A percentile compares a stretch with the other conserved stretches of the same genome.
phyloP scores from a whole-genome alignment of 768 basidiomycete species.

The Coprinellus aureogranulatus region DNA sequence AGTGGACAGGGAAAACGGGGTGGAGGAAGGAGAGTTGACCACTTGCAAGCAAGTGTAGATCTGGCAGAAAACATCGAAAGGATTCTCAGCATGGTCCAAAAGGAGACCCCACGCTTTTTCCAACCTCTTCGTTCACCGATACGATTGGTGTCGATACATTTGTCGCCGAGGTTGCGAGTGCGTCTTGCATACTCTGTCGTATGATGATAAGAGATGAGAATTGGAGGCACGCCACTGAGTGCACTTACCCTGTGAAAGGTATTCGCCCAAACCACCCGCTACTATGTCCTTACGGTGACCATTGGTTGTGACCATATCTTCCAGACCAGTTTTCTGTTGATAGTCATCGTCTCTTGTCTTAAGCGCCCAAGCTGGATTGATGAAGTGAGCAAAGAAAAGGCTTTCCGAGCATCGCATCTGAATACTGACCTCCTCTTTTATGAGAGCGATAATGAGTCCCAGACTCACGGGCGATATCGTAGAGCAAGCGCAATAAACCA shows the following conservation, averaged over 20 bases:
- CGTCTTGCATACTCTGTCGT: background rate
- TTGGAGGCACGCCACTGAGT: background rate
- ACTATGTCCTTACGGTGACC: slow-evolving; percentile 72
- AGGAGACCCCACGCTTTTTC: slow-evolving; percentile 23
- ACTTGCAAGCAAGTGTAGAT: slow-evolving; percentile 63
- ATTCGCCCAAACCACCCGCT: slow-evolving; percentile 57
- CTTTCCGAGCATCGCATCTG: too few relatives aligned
- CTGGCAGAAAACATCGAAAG: slow-evolving; percentile 59
- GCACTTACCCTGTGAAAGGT: slow-evolving; percentile 50
- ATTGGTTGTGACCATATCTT: slow-evolving; percentile 50
- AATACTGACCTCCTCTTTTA: too few relatives aligned
- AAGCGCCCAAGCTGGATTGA: slow-evolving; percentile 60
- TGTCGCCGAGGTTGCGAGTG: background rate
- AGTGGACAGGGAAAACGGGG: slow-evolving; percentile 64
- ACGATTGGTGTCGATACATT: slow-evolving; percentile 4
- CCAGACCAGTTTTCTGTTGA: slow-evolving; percentile 63
- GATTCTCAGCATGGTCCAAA: slow-evolving; percentile 47
- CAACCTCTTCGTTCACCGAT: slow-evolving; percentile 24
- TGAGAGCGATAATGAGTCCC: too few relatives aligned
- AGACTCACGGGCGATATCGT: background rate
- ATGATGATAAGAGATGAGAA: background rate
- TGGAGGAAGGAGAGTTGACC: slow-evolving; percentile 56
- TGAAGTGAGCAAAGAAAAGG: too few relatives aligned
- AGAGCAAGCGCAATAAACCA: background rate
- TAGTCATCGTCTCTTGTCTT: slow-evolving; percentile 63